Base-by-base conservation (phyloP, 106 monocot genomes). In the Agapanthus africanus region DNA sequence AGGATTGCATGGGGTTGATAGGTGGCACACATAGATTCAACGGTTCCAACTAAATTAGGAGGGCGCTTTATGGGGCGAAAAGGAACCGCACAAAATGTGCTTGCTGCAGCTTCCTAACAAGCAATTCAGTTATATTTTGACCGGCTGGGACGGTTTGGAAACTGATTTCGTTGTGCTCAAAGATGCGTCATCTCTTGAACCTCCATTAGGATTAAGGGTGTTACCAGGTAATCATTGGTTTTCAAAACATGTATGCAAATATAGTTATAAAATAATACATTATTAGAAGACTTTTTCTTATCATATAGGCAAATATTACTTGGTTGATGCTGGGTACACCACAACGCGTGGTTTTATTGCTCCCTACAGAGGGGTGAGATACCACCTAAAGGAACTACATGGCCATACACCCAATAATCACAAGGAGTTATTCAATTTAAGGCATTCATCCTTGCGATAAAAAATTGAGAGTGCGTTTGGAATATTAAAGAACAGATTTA, bases 81-180 rank as follows among this genome's bases (percentile, higher is more conserved):
- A 40, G 52, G 59, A 15, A 4, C 37, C 37, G 59, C 71, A 11
- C 57, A 71, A 71, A 59, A 71, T 71, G 7, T 71, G 7, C 21
- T 71, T 19, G 56, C 57, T 4, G 26, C 2, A 16, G 19, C 23
- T 7, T 2, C 25, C 57, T 21, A 40, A 59, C 37, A 56, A 35
- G 23, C 50, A 27, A 15, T 57, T 71, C 37, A 71, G 38, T 36
- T 71, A 59, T 59, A 23, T 71, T 2, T 18, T 59, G 19, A 38
- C 56, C 26, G 71, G 57, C 1, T 71, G 57, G 54, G 56, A 71
- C 38, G 71, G 71, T 35, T 59, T 51, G 0, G 71, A 54, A 23
- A 71, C 56, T 71, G 71, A 59, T 21, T 40, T 71, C 18, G 59
- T 37, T 0, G 37, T 71, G 6, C 26, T 59, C 5, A 37, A 11